phyloP scores from a whole-genome alignment of 1,139 yeast species.

The Geotrichum fermentans region DNA sequence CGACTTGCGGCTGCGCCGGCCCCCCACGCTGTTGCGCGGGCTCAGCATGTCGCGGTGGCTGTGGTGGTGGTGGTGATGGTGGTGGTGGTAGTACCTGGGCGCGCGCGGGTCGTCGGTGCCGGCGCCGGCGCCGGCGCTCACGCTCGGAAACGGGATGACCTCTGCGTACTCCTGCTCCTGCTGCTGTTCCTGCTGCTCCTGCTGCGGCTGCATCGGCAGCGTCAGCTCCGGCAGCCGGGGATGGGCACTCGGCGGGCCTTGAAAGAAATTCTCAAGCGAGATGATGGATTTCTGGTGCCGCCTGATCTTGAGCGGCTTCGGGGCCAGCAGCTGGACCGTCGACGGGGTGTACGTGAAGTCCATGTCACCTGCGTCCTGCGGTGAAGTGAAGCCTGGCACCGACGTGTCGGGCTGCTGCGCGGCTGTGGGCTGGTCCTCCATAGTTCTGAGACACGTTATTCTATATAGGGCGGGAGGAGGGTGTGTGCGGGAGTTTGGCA shows the following conservation, averaged over 20 bases:
- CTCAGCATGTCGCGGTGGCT: background rate
- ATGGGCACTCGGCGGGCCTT: background rate
- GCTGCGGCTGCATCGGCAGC: background rate
- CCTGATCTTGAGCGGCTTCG: constrained; percentile 27
- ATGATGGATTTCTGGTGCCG: constrained; percentile 26
- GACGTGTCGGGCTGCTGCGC: too few relatives aligned
- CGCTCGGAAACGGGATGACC: constrained; percentile 18
- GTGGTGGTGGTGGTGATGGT: constrained; percentile 1
- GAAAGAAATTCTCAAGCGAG: constrained; percentile 23
- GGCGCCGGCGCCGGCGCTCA: background rate
- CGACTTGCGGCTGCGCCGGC: constrained; percentile 17
- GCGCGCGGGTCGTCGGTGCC: background rate
- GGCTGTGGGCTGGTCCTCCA: too few relatives aligned
- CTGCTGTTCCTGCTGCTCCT: background rate
- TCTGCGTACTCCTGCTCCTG: constrained; percentile 4
- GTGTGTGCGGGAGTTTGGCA: too few relatives aligned
- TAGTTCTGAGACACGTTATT: too few relatives aligned
- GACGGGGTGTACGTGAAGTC: background rate
- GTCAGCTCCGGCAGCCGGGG: background rate
- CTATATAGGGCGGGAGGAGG: too few relatives aligned
- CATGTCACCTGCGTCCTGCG: too few relatives aligned
- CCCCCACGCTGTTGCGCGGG: constrained; percentile 13
- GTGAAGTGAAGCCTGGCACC: too few relatives aligned
- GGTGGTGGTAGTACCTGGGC: constrained; percentile 3
- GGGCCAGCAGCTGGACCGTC: constrained; percentile 22